These are phyloP conservation scores for Elsinoe necatrix DNA, from an alignment of 2,329 filamentous ascomycete genomes.

Conservation along the genomic window DNA sequence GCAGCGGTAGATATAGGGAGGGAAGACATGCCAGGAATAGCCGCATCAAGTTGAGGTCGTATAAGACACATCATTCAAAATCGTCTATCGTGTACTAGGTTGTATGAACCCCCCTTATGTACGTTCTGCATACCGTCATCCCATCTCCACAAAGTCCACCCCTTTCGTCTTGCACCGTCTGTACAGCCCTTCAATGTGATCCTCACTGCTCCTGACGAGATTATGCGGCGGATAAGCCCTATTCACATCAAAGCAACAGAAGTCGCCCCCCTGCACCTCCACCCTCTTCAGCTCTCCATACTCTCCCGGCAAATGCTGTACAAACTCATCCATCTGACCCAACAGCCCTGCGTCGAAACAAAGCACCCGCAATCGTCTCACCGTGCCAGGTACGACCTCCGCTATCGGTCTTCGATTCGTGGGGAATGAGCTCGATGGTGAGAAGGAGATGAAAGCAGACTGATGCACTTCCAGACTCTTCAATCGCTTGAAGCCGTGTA, in stretches of 20 bases:
- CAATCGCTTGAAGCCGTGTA: not conserved
- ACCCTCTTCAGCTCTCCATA: not conserved
- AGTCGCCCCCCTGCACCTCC: not conserved
- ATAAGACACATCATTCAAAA: too few relatives aligned
- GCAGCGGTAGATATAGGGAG: constrained; percentile 65
- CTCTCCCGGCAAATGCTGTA: not conserved
- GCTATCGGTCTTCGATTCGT: not conserved
- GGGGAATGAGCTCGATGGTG: not conserved
- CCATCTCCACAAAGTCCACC: constrained; percentile 13
- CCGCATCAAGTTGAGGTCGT: not conserved
- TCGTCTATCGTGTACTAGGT: too few relatives aligned
- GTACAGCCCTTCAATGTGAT: constrained; percentile 11
- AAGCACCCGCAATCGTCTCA: not conserved
- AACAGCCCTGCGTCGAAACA: constrained; percentile 9
- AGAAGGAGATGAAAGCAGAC: constrained; percentile 3
- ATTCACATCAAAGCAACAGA: constrained; percentile 9
- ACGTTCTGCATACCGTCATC: not conserved
- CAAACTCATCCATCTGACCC: constrained; percentile 11
- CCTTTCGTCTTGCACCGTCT: not conserved
- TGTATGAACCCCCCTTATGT: too few relatives aligned
- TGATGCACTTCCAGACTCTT: not conserved
- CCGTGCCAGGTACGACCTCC: not conserved
- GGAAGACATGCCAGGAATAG: constrained; percentile 18
- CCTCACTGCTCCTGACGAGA: constrained; percentile 7
- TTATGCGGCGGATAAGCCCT: constrained; percentile 10